Percentiles rank a stretch among this genome's conserved stretches.
These are phyloP conservation scores for Mycena sanguinolenta DNA, from an alignment of 768 basidiomycete species.

Conservation along the genomic window DNA sequence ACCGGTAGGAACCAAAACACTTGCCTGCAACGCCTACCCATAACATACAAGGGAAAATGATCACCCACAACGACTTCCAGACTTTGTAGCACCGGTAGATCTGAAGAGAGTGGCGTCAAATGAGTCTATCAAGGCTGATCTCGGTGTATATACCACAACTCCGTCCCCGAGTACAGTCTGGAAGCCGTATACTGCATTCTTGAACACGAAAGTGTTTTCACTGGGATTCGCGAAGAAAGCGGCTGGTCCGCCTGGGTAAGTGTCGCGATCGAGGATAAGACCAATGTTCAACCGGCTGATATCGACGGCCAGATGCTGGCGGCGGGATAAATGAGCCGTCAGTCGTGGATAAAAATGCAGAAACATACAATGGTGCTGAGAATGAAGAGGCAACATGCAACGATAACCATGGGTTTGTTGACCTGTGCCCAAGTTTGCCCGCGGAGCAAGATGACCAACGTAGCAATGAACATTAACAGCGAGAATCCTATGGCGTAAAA, in stretches of 20 bases:
- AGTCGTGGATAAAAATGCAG: background rate
- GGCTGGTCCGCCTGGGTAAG: conserved; percentile 36
- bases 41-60: conserved; percentile 45
- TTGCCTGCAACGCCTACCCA: conserved; percentile 45
- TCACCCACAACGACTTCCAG: conserved; percentile 44
- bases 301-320: conserved; percentile 44
- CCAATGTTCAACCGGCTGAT: conserved; percentile 43
- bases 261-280: conserved; percentile 39
- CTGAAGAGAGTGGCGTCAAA: background rate
- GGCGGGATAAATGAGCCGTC: background rate
- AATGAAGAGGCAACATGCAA: conserved; percentile 42
- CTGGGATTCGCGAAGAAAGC: conserved; percentile 43
- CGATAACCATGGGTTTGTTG: conserved; percentile 40
- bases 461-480: conserved; percentile 49
- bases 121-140: background rate
- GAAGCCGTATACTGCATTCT: conserved; percentile 21
- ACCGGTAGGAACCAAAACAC: background rate
- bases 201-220: conserved; percentile 45
- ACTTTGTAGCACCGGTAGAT: conserved; percentile 44
- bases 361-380: conserved; percentile 45
- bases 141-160: conserved; percentile 13
- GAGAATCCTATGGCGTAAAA: conserved; percentile 46
- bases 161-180: conserved; percentile 29
- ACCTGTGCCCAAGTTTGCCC: conserved; percentile 16
- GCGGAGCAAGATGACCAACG: conserved; percentile 42